Conservation (phyloP, 805 yeast species). For the Nakazawaea populi region DNA sequence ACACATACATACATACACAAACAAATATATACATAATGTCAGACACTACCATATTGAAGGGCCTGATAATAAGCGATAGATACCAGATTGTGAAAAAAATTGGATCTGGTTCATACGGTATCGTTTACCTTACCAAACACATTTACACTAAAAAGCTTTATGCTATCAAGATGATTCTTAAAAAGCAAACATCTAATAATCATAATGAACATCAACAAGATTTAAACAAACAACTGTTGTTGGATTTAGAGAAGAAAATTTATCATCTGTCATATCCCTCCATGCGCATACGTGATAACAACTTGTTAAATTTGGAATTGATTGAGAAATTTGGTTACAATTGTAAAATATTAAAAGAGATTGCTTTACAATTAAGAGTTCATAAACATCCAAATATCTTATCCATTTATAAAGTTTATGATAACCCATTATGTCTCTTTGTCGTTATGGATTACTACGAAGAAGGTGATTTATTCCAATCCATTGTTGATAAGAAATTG, state of each 20-base stretch:
- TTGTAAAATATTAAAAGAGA: constrained; percentile 52
- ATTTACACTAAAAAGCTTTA: constrained; percentile 38
- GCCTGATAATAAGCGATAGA: constrained; percentile 27
- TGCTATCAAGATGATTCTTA: constrained; percentile 71
- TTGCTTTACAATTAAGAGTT: constrained; percentile 66
- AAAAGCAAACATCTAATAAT: constrained; percentile 27
- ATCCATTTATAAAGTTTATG: constrained; percentile 67
- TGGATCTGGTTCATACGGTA: constrained; percentile 85
- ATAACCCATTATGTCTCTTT: constrained; percentile 51
- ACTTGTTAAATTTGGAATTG: constrained; percentile 28
- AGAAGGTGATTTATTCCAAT: constrained; percentile 81
- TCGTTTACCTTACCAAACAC: constrained; percentile 67
- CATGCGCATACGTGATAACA: constrained; percentile 22
- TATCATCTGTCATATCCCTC: constrained; percentile 13
- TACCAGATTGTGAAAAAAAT: constrained; percentile 43
- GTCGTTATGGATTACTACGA: constrained; percentile 82
- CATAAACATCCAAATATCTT: constrained; percentile 77
- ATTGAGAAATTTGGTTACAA: constrained; percentile 26
- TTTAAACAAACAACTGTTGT: constrained; percentile 21
- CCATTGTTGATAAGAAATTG: constrained; percentile 70
- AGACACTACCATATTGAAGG: constrained; percentile 11
- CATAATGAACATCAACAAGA: constrained; percentile 14
- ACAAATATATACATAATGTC: background rate
- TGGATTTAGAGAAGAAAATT: constrained; percentile 22
- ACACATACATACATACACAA: background rate